Percentiles rank a stretch among this genome's conserved stretches.
Evolutionary conservation across 805 yeast species (phyloP).

Genomic region (Yamadazyma scolyti): DNA sequence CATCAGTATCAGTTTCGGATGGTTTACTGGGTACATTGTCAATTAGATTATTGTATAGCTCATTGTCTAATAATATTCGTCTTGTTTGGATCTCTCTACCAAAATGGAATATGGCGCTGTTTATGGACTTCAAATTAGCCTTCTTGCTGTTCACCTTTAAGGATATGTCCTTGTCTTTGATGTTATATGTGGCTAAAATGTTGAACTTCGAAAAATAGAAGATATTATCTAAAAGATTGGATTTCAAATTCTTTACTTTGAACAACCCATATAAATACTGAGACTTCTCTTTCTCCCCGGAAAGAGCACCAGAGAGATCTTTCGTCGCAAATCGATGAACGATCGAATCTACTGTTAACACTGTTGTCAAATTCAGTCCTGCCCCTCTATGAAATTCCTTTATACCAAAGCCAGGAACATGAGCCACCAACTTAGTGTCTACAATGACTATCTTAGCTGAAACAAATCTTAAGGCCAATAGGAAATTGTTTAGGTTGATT

Average conservation of each 20-base stretch:
- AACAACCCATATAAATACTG: constrained; percentile 19
- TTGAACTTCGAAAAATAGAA: constrained; percentile 24
- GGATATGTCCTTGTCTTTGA: constrained; percentile 17
- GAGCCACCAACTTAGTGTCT: constrained; percentile 26
- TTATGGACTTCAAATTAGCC: constrained; percentile 29
- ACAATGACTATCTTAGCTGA: constrained; percentile 24
- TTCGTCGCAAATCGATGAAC: constrained; percentile 24
- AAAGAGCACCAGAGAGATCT: constrained; percentile 6
- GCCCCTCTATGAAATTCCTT: constrained; percentile 22
- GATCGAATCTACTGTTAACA: constrained; percentile 19
- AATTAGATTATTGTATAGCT: constrained; percentile 16
- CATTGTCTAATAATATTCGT: constrained; percentile 20
- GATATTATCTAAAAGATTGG: constrained; percentile 29
- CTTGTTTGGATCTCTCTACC: constrained; percentile 30
- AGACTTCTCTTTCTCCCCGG: constrained; percentile 1
- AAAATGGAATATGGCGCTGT: constrained; percentile 33
- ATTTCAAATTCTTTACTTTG: constrained; percentile 26
- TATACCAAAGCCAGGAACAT: constrained; percentile 24
- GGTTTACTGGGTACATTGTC: constrained; percentile 3
- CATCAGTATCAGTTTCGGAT: constrained; percentile 3
- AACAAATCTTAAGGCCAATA: constrained; percentile 6
- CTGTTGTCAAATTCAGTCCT: constrained; percentile 21
- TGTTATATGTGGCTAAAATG: constrained; percentile 21
- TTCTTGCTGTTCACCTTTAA: constrained; percentile 23
- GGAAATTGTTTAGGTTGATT: constrained; percentile 14